Percentiles rank a stretch among this genome's conserved stretches.
phyloP scores from a whole-genome alignment of 805 yeast genomes.

The Zygosaccharomyces bisporus region DNA sequence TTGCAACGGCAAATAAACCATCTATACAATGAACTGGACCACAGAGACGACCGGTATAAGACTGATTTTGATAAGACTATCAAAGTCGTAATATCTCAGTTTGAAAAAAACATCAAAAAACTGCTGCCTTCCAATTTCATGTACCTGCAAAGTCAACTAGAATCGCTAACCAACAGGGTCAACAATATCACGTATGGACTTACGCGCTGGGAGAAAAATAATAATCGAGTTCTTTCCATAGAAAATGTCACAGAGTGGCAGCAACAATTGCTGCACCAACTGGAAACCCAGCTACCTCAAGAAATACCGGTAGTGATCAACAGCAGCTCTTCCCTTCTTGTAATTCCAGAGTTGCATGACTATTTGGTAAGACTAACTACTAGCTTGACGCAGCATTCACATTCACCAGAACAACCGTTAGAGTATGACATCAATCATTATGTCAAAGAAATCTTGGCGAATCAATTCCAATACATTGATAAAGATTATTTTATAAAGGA shows the following conservation, averaged over 20 bases:
- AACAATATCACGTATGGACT: constrained; percentile 17
- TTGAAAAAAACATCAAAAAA: constrained; percentile 33
- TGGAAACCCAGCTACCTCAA: constrained; percentile 26
- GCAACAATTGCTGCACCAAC: constrained; percentile 18
- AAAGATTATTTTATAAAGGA: constrained; percentile 28
- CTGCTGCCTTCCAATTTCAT: constrained; percentile 29
- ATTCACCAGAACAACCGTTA: constrained; percentile 10
- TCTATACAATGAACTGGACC: constrained; percentile 27
- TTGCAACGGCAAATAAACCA: constrained; percentile 32
- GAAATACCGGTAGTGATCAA: constrained; percentile 33
- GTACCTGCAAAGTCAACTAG: constrained; percentile 24
- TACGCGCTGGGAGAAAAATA: constrained; percentile 12
- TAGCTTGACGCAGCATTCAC: constrained; percentile 13
- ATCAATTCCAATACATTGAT: constrained; percentile 33
- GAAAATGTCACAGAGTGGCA: constrained; percentile 29
- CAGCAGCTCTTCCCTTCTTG: constrained; percentile 23
- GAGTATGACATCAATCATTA: constrained; percentile 30
- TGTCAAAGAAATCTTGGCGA: constrained; percentile 31
- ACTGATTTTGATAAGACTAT: constrained; percentile 31
- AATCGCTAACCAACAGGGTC: constrained; percentile 22
- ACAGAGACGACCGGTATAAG: constrained; percentile 24
- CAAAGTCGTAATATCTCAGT: constrained; percentile 29
- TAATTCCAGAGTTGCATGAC: constrained; percentile 32
- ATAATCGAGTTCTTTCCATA: constrained; percentile 11
- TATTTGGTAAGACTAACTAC: constrained; percentile 24